phyloP scores from a whole-genome alignment of 2,329 filamentous ascomycete genomes.

The Xylaria sp. region DNA sequence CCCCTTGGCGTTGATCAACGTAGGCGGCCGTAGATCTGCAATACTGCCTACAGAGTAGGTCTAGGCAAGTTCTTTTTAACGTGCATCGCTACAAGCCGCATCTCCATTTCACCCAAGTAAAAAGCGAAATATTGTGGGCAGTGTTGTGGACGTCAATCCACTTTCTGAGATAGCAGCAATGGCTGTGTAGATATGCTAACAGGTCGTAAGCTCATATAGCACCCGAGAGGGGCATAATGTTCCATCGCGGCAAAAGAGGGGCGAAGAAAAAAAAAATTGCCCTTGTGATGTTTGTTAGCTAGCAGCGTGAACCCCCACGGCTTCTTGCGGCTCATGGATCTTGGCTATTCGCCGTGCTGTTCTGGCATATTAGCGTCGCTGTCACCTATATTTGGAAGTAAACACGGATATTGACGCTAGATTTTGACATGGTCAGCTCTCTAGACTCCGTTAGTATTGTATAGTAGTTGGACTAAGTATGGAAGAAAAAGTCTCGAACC shows the following conservation, averaged over 20 bases:
- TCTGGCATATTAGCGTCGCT: conserved; percentile 9
- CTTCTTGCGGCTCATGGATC: conserved; percentile 1
- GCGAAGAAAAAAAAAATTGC: conserved; percentile 10
- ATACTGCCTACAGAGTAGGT: not conserved
- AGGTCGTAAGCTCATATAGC: conserved; percentile 10
- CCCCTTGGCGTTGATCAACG: not conserved
- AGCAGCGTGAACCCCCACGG: conserved; percentile 4
- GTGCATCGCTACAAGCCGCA: not conserved
- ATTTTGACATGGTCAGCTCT: not conserved
- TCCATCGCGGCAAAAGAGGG: conserved; percentile 13
- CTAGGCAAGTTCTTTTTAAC: not conserved
- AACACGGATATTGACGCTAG: conserved; percentile 4
- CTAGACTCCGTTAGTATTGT: not conserved
- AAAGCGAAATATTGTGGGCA: not conserved
- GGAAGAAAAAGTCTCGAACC: conserved; percentile 16
- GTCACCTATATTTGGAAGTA: conserved; percentile 30
- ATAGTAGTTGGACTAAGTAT: not conserved
- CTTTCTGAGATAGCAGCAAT: conserved; percentile 3
- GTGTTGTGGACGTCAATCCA: not conserved
- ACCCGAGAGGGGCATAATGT: conserved; percentile 8
- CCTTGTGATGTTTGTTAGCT: conserved; percentile 12
- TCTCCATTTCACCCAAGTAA: not conserved
- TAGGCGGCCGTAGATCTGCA: conserved; percentile 6
- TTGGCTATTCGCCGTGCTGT: not conserved
- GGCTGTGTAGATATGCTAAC: conserved; percentile 9